These are phyloP conservation scores for Rutstroemia sp. DNA, from an alignment of 2,329 filamentous ascomycete genomes.

Conservation along the genomic window DNA sequence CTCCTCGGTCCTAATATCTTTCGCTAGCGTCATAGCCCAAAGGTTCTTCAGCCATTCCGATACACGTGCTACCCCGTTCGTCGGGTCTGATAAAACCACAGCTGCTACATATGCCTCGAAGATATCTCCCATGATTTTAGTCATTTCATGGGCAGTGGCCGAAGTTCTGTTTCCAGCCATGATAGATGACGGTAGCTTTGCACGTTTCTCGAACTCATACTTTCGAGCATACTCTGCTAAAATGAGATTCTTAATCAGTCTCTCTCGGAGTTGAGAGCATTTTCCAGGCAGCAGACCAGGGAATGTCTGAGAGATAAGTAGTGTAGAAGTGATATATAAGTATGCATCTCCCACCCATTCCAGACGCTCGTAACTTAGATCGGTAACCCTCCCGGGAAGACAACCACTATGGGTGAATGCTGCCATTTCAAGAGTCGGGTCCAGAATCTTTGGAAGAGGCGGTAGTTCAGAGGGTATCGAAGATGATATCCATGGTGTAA, in stretches of 20 bases:
- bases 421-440: constrained; percentile 51
- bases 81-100: constrained; percentile 59
- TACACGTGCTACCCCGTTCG: constrained; percentile 52
- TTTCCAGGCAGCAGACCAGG: constrained; percentile 57
- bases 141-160: constrained; percentile 41
- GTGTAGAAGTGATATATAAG: constrained; percentile 67
- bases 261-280: constrained; percentile 69
- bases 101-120: constrained; percentile 89
- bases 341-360: constrained; percentile 89
- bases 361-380: constrained; percentile 63
- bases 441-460: constrained; percentile 52
- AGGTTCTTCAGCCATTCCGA: constrained; percentile 67
- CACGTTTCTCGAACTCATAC: constrained; percentile 63
- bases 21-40: constrained; percentile 59
- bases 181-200: constrained; percentile 37
- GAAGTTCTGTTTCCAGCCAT: background rate
- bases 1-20: constrained; percentile 42
- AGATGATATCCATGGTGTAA: constrained; percentile 43
- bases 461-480: constrained; percentile 45
- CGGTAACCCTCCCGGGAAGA: constrained; percentile 15
- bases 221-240: constrained; percentile 60
- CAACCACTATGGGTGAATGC: constrained; percentile 55
- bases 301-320: constrained; percentile 69
- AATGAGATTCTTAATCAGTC: constrained; percentile 73
- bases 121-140: constrained; percentile 75